Base-by-base conservation (phyloP, 768 basidiomycete genomes). In the Leucocoprinus sp. region DNA sequence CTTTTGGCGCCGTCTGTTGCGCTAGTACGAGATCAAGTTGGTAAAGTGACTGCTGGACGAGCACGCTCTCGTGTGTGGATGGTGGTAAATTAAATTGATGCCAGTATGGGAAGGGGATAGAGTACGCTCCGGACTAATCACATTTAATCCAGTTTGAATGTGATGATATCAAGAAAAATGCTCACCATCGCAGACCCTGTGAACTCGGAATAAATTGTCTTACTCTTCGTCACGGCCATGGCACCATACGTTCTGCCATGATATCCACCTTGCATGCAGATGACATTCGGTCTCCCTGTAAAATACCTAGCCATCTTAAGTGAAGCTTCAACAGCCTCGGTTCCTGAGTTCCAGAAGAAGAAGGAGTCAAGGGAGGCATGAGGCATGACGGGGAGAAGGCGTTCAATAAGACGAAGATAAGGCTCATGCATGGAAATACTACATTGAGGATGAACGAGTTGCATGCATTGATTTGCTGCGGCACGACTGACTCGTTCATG, bases 301-400 rank as follows among this genome's bases (percentile, higher is more conserved):
- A 82, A 67, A 19, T 62, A 58, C 26, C 93, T 77, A 2, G 88
- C 85, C 68, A 97, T 80, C 67, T 96, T 97, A 52, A 98, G 64
- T 2, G 91, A 74, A 0, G 81, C 89, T 64, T 96, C 93, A 35
- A 92, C 75, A 1, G 93, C 95, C 63, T 98, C 95, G 0, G 90
- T 83, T 2, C 95, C 95, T 2, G 92, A 93, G 68, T 90, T 97
- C 86, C 87, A 90, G 65, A 96, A 90, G 76, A 93, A 96, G 74
- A 97, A 97, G 19, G 89, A 89, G 61, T 95, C 86, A 24, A 98
- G 73, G 1, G 91, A 93, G 0, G 81, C 74, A 64, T 93, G 68
- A 2, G 93, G 93, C 92, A 98, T 93, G 48, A 85, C 66, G 0
- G 92, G 88, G 9, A 95, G 65, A 5, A 97, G 74, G 44, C 75